Conservation (phyloP, 202 grass and related monocot species). For the Miscanthus sacchariflorus region DNA sequence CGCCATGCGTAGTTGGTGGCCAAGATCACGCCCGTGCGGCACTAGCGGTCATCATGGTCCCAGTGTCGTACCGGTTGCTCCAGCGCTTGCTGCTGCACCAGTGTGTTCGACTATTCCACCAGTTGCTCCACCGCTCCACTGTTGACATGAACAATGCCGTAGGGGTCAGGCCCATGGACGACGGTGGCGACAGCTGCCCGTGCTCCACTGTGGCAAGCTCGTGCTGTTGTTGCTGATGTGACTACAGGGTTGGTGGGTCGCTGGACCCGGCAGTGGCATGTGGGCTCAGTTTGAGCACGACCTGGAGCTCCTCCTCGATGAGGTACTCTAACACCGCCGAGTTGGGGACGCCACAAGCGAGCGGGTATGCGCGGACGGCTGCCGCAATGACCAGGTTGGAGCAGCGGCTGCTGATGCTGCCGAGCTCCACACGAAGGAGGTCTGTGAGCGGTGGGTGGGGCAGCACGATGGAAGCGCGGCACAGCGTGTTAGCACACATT, state of each 20-base stretch:
- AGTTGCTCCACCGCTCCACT: slow-evolving; percentile 40
- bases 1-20: too few relatives aligned
- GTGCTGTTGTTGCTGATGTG: neutral
- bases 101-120: slow-evolving; percentile 67
- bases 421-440: slow-evolving; percentile 68
- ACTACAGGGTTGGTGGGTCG: neutral
- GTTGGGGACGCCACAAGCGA: slow-evolving; percentile 47
- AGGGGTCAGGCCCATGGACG: slow-evolving; percentile 42
- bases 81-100: slow-evolving; percentile 73
- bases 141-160: slow-evolving; percentile 62
- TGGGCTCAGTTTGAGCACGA: slow-evolving; percentile 31
- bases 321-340: slow-evolving; percentile 74
- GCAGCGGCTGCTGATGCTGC: slow-evolving; percentile 66
- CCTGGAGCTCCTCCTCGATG: slow-evolving; percentile 66
- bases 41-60: slow-evolving; percentile 29
- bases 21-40: too few relatives aligned
- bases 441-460: slow-evolving; percentile 57
- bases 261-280: neutral
- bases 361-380: slow-evolving; percentile 40
- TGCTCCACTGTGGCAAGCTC: slow-evolving; percentile 33
- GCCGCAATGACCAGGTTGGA: slow-evolving; percentile 39
- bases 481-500: slow-evolving; percentile 45
- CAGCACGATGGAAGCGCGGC: slow-evolving; percentile 78
- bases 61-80: slow-evolving; percentile 77
- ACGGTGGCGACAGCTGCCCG: slow-evolving; percentile 26